These are phyloP conservation scores for Fomitopsis serialis DNA, from an alignment of 768 basidiomycete species.

Conservation along the genomic window DNA sequence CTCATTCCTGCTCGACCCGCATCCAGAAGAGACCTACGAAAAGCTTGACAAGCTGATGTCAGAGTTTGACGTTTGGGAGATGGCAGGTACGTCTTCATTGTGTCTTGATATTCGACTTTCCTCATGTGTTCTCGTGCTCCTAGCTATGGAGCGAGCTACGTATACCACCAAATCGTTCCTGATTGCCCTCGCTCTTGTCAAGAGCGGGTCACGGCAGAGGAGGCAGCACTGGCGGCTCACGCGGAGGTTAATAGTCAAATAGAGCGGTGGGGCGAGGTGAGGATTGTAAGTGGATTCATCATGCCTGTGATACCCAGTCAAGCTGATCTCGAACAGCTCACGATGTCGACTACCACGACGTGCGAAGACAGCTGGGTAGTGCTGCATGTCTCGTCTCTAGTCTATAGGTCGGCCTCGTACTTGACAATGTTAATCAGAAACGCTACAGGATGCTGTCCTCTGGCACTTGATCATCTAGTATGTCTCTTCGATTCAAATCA, in stretches of 20 bases:
- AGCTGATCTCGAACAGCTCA: constrained; percentile 57
- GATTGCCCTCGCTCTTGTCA: constrained; percentile 79
- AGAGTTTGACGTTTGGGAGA: constrained; percentile 73
- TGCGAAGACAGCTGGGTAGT: constrained; percentile 81
- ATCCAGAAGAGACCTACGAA: constrained; percentile 62
- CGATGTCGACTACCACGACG: constrained; percentile 95
- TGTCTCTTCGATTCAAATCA: too few relatives aligned
- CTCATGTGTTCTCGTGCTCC: background rate
- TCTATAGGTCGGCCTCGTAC: background rate
- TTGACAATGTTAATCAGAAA: too few relatives aligned
- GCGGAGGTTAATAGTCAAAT: constrained; percentile 97
- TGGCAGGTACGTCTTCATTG: constrained; percentile 66
- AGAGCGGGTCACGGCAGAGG: constrained; percentile 69
- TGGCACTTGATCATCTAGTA: too few relatives aligned
- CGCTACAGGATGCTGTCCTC: too few relatives aligned
- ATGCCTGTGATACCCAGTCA: background rate
- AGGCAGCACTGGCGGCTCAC: constrained; percentile 79
- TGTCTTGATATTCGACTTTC: background rate
- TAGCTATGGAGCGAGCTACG: constrained; percentile 89
- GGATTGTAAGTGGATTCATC: constrained; percentile 67
- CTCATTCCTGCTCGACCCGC: constrained; percentile 65
- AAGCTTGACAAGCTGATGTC: constrained; percentile 54
- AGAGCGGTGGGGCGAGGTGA: constrained; percentile 99
- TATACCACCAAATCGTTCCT: constrained; percentile 89
- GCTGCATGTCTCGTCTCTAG: constrained; percentile 48